Evolutionary conservation across 495 filamentous ascomycete species (phyloP), one percentile per base, ranked within the genome.

Genomic region (Cercophora samala): DNA sequence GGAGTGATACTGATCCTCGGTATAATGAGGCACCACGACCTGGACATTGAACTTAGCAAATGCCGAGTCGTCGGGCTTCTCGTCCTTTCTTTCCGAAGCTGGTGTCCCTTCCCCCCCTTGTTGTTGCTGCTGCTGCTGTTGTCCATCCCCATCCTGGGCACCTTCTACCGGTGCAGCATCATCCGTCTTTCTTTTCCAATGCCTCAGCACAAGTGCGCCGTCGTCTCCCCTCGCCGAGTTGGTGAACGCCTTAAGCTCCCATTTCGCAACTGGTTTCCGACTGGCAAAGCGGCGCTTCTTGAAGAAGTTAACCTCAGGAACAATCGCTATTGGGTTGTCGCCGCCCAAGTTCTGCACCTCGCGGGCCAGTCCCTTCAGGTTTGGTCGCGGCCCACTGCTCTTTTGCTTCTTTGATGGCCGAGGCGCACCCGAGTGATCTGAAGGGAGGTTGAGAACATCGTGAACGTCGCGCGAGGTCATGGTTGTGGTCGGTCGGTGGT

Each of bases 1-100:
- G 62, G 84, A 78, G 60, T 89, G 88, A 76, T 99, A 99, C 73
- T 96, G 89, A 56, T 91, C 92, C 56, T 95, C 90, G 53, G 86
- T 90, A 74, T 97, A 97, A 60, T 86, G 79, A 3, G 94, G 93
- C 24, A 90, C 80, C 1, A 87, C 81, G 22, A 91, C 85, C 55
- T 88, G 82, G 60, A 96, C 85, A 73, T 97, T 95, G 81, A 88
- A 99, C 72, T 95, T 96, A 24, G 87, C 82, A 75, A 89, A 92
- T 1, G 74, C 68, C 26, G 84, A 84, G 68, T 87, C 86, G 25
- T 84, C 83, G 1, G 77, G 66, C 58, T 79, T 74, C 13, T 68
- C 69, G 53, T 67, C 65, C 19, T 73, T 67, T 63, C 62, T 61
- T 58, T 69, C 70, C 1, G 25, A n/a, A 60, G 52, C 71, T 6